A percentile compares a stretch with the other conserved stretches of the same genome.
phyloP scores from a whole-genome alignment of 495 filamentous ascomycete species.

The Penicillium steckii region DNA sequence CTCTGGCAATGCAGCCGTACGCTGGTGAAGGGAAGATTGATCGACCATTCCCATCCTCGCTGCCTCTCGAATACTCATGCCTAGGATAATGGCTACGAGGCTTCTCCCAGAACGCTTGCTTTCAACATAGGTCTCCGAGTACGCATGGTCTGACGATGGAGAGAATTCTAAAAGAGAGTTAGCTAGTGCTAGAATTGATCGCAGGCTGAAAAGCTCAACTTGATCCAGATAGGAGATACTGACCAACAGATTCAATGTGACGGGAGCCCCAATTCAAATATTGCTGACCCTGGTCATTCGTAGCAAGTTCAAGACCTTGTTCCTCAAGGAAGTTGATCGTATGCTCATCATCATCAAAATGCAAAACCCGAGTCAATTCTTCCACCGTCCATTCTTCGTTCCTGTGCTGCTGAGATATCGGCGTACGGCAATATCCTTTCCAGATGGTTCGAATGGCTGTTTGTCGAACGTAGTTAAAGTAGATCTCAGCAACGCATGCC shows the following conservation, averaged over 20 bases:
- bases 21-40: constrained; percentile 24
- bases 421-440: constrained; percentile 52
- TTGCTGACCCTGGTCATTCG: constrained; percentile 45
- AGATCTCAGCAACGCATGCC: constrained; percentile 90
- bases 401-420: constrained; percentile 62
- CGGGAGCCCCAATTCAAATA: constrained; percentile 55
- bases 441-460: constrained; percentile 70
- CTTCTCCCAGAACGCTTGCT: constrained; percentile 49
- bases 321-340: constrained; percentile 66
- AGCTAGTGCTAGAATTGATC: background rate
- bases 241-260: constrained; percentile 44
- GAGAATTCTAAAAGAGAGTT: constrained; percentile 31
- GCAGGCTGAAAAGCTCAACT: background rate
- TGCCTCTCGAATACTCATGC: constrained; percentile 49
- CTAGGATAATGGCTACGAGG: constrained; percentile 49
- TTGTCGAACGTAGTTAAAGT: constrained; percentile 79
- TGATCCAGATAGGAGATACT: constrained; percentile 17
- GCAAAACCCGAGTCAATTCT: constrained; percentile 62
- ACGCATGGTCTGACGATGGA: constrained; percentile 48
- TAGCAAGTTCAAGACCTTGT: constrained; percentile 62
- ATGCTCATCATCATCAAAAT: constrained; percentile 72
- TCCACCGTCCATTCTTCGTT: constrained; percentile 74
- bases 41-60: constrained; percentile 48
- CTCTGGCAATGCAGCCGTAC: constrained; percentile 3
- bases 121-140: constrained; percentile 50